Evolutionary conservation across 2,329 filamentous ascomycete genomes (phyloP).

Genomic region (Neofusicoccum laricinum): DNA sequence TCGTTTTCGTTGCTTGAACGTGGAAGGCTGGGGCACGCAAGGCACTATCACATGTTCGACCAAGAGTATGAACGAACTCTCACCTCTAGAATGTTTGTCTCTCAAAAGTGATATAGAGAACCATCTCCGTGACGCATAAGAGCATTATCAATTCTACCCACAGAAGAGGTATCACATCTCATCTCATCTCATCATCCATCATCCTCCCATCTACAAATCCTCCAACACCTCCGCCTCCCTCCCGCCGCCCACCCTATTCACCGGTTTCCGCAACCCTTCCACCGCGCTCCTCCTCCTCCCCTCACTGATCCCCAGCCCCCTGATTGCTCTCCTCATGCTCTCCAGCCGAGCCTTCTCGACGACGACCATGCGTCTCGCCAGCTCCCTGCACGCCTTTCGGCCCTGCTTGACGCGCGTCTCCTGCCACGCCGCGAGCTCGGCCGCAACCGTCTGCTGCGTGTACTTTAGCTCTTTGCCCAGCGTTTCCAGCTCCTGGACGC

Average conservation of each 20-base stretch:
- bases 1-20: no score
- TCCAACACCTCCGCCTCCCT: background rate
- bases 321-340: conserved; percentile 74
- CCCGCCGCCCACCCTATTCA: background rate
- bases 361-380: conserved; percentile 76
- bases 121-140: background rate
- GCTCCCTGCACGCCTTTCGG: conserved; percentile 67
- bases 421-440: conserved; percentile 91
- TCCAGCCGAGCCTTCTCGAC: conserved; percentile 76
- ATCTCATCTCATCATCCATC: background rate
- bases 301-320: conserved; percentile 44
- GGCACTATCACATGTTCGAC: no score
- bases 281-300: background rate
- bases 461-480: conserved; percentile 82
- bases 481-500: conserved; percentile 66
- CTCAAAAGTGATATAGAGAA: no score
- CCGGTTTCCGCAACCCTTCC: background rate
- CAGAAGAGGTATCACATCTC: background rate
- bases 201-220: background rate
- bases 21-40: no score
- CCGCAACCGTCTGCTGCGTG: conserved; percentile 89
- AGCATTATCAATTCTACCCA: background rate
- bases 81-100: no score
- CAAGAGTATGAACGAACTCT: no score
- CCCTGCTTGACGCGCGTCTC: conserved; percentile 80